Conservation (phyloP, 2,329 filamentous ascomycete species). For the Tetracladium maxilliforme region DNA sequence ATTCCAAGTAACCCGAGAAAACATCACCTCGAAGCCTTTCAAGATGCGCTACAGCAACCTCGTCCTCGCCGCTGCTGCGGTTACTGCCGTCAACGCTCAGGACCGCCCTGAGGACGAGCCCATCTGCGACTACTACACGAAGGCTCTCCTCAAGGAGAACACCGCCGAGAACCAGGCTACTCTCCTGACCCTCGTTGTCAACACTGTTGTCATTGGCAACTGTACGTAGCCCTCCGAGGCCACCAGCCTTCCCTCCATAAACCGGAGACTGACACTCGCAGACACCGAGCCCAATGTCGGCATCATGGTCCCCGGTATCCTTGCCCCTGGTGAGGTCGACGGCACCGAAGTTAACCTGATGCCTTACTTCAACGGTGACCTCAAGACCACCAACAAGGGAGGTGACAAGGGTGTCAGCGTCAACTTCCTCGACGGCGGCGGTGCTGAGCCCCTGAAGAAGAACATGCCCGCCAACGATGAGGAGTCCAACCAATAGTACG, state of each 20-base stretch:
- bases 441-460: constrained; percentile 34
- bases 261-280: constrained; percentile 8
- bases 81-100: constrained; percentile 21
- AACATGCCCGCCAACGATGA: constrained; percentile 36
- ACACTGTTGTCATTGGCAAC: constrained; percentile 50
- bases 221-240: constrained; percentile 25
- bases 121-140: constrained; percentile 52
- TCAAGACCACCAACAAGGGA: constrained; percentile 37
- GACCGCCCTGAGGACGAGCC: constrained; percentile 27
- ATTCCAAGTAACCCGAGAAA: too few relatives aligned
- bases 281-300: constrained; percentile 37
- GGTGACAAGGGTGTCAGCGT: constrained; percentile 26
- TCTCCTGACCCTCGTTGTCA: constrained; percentile 40
- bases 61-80: constrained; percentile 8
- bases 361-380: constrained; percentile 41
- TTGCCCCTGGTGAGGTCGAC: constrained; percentile 32
- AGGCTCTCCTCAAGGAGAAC: constrained; percentile 40
- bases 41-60: too few relatives aligned
- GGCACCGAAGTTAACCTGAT: constrained; percentile 37
- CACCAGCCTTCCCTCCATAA: neutral
- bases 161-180: constrained; percentile 41
- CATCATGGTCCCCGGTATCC: constrained; percentile 39
- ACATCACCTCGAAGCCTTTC: too few relatives aligned
- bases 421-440: constrained; percentile 48
- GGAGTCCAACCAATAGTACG: constrained; percentile 39